Evolutionary conservation across 257 asterid genomes (phyloP), one percentile per base, ranked within the genome.

Genomic region (Oldenlandia corymbosa): DNA sequence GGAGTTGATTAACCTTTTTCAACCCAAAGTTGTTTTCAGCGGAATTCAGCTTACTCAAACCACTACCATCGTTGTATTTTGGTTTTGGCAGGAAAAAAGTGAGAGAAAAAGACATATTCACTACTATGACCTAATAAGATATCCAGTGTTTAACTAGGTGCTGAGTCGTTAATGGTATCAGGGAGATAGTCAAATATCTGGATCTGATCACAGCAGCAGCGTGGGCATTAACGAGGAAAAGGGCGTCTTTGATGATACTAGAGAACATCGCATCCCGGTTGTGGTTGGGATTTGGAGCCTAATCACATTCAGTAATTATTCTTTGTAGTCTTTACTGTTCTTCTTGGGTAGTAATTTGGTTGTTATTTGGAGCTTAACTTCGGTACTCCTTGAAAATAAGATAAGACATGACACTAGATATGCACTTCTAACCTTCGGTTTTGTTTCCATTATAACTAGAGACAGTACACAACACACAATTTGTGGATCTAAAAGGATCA

Each of bases 171-270:
- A 23, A 34, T 30, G 58, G 12, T 56, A 34, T 66, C 84, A 92
- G 99, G 99, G 96, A 23, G 91, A 86, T 59, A 43, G 41, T 26
- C 67, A 49, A 65, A 67, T 87, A 47, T 87, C 96, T 16, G 96
- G 95, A 68, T 72, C 96, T 16, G 87, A 87, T 63, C 97, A 89
- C 61, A 39, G 88, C 93, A 47, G 49, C 87, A 27, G 86, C 97
- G 30, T 89, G 95, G 97, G 74, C 83, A 16, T 75, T 60, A n/a
- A 58, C 50, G 13, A 77, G 83, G n/a, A 75, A 84, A 73, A 73
- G 88, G 97, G 46, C 83, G 77, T 34, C 82, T 85, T 64, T 62
- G 89, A 50, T 43, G 62, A 55, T 70, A 71, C 53, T 30, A 47
- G 20, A 52, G 28, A 47, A 13, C 55, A 2, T 30, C n/a, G n/a